These are phyloP conservation scores for Fallopia convolvulus DNA, from an alignment of 148 eudicot species.

Conservation along the genomic window DNA sequence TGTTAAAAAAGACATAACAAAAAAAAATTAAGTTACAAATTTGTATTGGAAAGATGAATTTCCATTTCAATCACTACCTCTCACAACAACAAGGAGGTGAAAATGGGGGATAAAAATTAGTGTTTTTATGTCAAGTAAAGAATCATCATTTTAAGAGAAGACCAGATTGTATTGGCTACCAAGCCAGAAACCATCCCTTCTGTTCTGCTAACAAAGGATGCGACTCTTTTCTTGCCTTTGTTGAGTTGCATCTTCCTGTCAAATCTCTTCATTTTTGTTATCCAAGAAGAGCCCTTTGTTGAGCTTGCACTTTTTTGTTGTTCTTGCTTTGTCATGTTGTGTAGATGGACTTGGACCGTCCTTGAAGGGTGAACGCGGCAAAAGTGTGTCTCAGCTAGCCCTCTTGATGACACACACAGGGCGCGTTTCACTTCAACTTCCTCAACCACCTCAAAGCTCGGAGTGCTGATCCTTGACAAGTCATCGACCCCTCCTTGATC, in stretches of 20 bases:
- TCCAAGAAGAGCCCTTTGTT: constrained; percentile 2
- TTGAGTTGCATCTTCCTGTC: not conserved
- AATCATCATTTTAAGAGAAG: not conserved
- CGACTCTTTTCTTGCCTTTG: not conserved
- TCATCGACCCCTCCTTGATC: constrained; percentile 28
- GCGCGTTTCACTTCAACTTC: constrained; percentile 56
- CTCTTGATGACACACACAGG: constrained; percentile 48
- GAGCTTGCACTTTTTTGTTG: not conserved
- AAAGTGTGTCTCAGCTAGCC: constrained; percentile 51
- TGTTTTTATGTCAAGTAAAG: not conserved
- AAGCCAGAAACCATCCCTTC: not conserved
- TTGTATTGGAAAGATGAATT: not conserved
- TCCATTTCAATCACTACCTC: not conserved
- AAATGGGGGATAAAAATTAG: not conserved
- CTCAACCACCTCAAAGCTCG: constrained; percentile 49
- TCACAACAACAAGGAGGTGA: not conserved
- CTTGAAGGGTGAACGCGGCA: constrained; percentile 61
- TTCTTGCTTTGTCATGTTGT: not conserved
- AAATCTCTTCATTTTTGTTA: not conserved
- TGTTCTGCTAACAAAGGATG: not conserved
- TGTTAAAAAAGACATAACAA: not conserved
- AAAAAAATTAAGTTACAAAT: not conserved
- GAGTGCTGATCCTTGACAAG: constrained; percentile 35
- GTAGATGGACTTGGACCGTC: constrained; percentile 53
- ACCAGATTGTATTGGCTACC: not conserved